A percentile compares a stretch with the other conserved stretches of the same genome.
Evolutionary conservation across 2,329 filamentous ascomycete genomes (phyloP).

Genomic region (Dothidotthia symphoricarpi): DNA sequence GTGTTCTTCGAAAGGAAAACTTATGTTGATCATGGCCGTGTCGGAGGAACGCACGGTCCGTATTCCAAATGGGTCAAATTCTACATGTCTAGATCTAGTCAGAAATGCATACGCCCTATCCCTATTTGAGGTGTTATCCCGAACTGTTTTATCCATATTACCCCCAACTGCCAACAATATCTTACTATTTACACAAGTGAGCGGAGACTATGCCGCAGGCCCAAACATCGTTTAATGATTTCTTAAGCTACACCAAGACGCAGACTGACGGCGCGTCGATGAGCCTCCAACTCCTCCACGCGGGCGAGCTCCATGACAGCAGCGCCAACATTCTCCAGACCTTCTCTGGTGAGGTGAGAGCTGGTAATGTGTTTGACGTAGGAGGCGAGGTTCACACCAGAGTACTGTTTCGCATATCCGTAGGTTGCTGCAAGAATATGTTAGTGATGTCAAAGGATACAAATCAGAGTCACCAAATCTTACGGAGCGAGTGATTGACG

Average conservation of each 20-base stretch:
- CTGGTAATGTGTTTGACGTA: conserved; percentile 98
- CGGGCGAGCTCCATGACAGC: conserved; percentile 95
- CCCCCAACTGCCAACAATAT: no score
- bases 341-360: conserved; percentile 82
- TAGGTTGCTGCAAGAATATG: conserved; percentile 71
- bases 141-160: no score
- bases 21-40: no score
- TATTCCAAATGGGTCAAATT: no score
- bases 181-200: no score
- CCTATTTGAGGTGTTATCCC: no score
- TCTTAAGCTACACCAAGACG: conserved; percentile 49
- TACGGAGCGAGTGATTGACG: conserved; percentile 96
- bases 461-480: conserved; percentile 45
- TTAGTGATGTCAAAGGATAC: conserved; percentile 6
- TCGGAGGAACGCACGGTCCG: no score
- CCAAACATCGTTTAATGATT: no score
- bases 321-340: conserved; percentile 77
- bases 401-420: conserved; percentile 97
- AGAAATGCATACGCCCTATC: no score
- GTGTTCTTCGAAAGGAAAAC: no score
- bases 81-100: no score
- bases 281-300: conserved; percentile 92
- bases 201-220: no score
- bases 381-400: conserved; percentile 90
- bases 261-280: conserved; percentile 71